Base-by-base conservation (phyloP, 768 basidiomycete genomes). In the Xerocomus spinulosus region DNA sequence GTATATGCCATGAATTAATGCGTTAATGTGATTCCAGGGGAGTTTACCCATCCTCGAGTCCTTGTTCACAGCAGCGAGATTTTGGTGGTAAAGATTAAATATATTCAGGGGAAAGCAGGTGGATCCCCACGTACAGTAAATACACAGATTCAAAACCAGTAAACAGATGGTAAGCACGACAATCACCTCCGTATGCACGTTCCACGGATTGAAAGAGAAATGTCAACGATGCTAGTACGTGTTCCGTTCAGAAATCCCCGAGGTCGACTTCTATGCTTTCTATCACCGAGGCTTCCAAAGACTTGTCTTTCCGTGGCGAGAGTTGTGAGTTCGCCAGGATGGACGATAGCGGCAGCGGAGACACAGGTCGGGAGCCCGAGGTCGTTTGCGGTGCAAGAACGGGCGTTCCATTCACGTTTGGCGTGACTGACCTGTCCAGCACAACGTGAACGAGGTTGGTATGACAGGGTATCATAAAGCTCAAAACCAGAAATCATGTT, bases 211-310 rank as follows among this genome's bases (percentile, higher is more conserved):
- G 2, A 18, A 35, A n/a, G 17, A 20, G 17, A 20, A 21, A 25
- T 24, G 5, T 17, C 23, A 28, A 44, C 30, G 43, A 34, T 44
- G 24, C 17, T 42, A 34, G 18, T 38, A 60, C 43, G 40, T 30
- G 6, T 28, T 10, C 9, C 38, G 42, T 35, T 59, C 66, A 89
- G 65, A 89, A 89, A 66, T 89, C 87, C 42, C 87, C 87, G 37
- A 89, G 70, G 63, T 89, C 86, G 50, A 89, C 75, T 53, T 89
- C 86, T 54, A 89, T 75, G 24, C 75, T 75, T 40, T 84, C 81
- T 53, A 85, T 76, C 32, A 87, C 63, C 17, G 75, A 70, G 5
- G 77, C 71, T 59, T 83, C 81, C 44, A 84, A 17, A 24, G 45
- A 72, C 58, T 76, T 75, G 49, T 64, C 57, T 26, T 65, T 66